Conservation (phyloP, 2,329 filamentous ascomycete genomes). For the Arthroderma uncinatum region DNA sequence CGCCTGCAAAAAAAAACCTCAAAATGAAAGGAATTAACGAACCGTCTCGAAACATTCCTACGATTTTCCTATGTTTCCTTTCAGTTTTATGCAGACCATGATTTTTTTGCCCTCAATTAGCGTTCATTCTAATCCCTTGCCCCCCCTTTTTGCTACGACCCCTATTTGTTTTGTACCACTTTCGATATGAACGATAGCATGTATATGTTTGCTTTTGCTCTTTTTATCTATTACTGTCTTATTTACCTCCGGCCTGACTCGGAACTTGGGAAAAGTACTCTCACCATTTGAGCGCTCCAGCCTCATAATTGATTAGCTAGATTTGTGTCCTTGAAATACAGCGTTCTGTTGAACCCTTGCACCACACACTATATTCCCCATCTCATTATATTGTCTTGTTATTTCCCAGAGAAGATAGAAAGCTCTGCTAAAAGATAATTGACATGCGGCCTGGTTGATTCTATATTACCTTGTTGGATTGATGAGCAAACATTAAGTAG, state of each 20-base stretch:
- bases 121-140: neutral
- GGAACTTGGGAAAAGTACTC: neutral
- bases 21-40: neutral
- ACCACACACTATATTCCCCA: neutral
- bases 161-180: conserved; percentile 5
- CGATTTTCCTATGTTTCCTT: neutral
- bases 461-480: too few relatives aligned
- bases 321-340: neutral
- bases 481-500: too few relatives aligned
- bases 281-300: neutral
- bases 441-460: too few relatives aligned
- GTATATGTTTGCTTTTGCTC: neutral
- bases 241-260: neutral
- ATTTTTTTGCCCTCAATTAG: neutral
- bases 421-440: too few relatives aligned
- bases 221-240: neutral
- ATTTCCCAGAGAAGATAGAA: too few relatives aligned
- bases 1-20: neutral
- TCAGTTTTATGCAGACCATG: neutral
- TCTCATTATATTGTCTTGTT: too few relatives aligned
- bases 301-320: neutral
- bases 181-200: neutral
- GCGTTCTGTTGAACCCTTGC: neutral
- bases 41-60: neutral
- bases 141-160: conserved; percentile 2